Evolutionary conservation across 208 protist species (phyloP), one percentile per base, ranked within the genome.

Genomic region (Blechomonas ayalai): DNA sequence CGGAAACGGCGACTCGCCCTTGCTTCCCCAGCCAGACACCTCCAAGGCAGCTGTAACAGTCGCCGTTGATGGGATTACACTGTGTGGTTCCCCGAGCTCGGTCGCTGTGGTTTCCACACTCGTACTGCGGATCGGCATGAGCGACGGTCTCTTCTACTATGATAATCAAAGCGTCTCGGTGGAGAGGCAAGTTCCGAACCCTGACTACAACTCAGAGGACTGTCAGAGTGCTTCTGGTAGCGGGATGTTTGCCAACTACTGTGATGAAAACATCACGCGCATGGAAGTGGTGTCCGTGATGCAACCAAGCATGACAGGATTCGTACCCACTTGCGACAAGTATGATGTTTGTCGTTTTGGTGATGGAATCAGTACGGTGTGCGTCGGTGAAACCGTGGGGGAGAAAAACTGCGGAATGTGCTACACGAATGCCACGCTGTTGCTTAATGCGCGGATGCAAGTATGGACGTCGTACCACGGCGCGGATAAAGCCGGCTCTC

Each of bases 61-160:
- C n/a, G 73, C 67, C 2, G 49, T 58, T 35, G 67, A 79, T 46
- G 80, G 70, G 27, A 46, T 0, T 13, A 15, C 35, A 2, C 15
- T 53, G 1, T 84, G 76, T 40, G 62, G 59, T 3, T 35, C 41
- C 9, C n/a, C 33, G 20, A 12, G 25, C 32, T 70, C 54, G 10
- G 72, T 88, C 6, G 76, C 65, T 4, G 50, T 90, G 24, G 80
- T 78, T 28, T 74, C 59, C 16, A 76, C 60, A 12, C 51, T 93
- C 7, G 52, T 73, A n/a, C 67, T 93, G 8, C 51, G 81, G 13
- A 70, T 90, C 19, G 84, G 84, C 26, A 19, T 88, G 25, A 68
- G 75, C 60, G 65, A 74, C 13, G 84, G 84, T 9, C 31, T 53
- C 6, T 93, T 93, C 61, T 86, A 90, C 56, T 93, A 93, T 56